Percentiles rank a stretch among this genome's conserved stretches.
Conservation (phyloP, 805 yeast genomes). For the Cyberlindnera veronae region DNA sequence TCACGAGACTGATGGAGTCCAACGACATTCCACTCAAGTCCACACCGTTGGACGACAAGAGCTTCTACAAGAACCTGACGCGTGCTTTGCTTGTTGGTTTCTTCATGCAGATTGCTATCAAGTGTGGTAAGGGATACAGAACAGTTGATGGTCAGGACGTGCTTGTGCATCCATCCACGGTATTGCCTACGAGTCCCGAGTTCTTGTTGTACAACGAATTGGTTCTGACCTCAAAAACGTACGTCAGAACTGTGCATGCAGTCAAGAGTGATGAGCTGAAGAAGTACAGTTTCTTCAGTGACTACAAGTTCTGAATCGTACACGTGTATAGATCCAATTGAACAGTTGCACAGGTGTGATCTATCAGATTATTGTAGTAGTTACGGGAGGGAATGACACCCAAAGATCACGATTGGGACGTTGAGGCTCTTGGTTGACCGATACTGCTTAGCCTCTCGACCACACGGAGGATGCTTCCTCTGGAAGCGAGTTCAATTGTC, state of each 20-base stretch:
- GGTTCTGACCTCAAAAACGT: conserved; percentile 89
- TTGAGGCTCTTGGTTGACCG: no score
- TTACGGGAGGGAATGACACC: no score
- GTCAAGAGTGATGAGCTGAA: conserved; percentile 76
- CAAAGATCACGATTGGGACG: no score
- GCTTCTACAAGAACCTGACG: conserved; percentile 74
- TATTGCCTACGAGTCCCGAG: conserved; percentile 81
- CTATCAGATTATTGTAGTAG: no score
- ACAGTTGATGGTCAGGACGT: conserved; percentile 97
- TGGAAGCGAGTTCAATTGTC: no score
- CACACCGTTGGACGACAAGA: conserved; percentile 60
- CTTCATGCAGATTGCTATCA: conserved; percentile 97
- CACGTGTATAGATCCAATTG: no score
- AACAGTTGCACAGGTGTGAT: no score
- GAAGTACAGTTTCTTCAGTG: conserved; percentile 29
- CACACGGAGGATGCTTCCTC: no score
- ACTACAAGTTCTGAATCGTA: conserved; percentile 27
- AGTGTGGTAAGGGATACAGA: conserved; percentile 81
- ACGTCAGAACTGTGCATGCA: conserved; percentile 89
- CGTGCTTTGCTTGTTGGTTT: conserved; percentile 90
- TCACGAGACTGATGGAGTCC: conserved; percentile 77
- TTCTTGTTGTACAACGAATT: conserved; percentile 96
- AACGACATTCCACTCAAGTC: conserved; percentile 70
- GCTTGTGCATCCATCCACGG: conserved; percentile 89
- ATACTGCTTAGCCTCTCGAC: no score